Evolutionary conservation across 129 eudicot species (phyloP).

Genomic region (Kitagawia praeruptora): DNA sequence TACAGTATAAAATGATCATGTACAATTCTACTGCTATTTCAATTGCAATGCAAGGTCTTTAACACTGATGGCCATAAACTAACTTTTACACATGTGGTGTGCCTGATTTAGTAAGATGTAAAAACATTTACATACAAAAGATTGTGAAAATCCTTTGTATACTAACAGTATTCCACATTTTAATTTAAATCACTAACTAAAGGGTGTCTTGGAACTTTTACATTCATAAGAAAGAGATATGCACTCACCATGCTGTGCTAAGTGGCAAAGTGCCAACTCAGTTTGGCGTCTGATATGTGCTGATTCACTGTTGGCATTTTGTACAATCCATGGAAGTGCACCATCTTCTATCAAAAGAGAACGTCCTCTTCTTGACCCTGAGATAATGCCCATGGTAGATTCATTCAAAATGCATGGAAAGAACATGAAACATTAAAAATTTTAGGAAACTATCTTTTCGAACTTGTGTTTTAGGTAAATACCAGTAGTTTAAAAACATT

Average conservation of each 20-base stretch:
- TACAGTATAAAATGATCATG: too few species aligned
- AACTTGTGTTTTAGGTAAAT: neutral
- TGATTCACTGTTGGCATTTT: constrained; percentile 90
- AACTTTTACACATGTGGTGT: neutral
- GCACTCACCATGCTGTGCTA: constrained; percentile 82
- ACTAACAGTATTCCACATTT: neutral
- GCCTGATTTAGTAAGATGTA: too few species aligned
- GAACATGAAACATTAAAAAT: neutral
- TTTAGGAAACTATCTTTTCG: neutral
- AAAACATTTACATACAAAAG: neutral
- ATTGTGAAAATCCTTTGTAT: neutral
- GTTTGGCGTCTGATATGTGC: constrained; percentile 81
- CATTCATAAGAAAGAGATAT: neutral
- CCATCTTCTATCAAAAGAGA: constrained; percentile 93
- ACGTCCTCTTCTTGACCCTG: constrained; percentile 56
- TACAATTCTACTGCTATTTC: neutral
- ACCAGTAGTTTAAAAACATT: neutral
- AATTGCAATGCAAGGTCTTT: too few species aligned
- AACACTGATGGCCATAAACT: neutral
- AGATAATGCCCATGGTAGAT: neutral
- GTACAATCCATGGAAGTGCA: constrained; percentile 96
- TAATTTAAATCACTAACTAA: neutral
- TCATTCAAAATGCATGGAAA: neutral
- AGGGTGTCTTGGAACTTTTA: neutral
- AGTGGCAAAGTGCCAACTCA: constrained; percentile 96